Conservation (phyloP, 257 asterid genomes). For the Eustoma russellianum region DNA sequence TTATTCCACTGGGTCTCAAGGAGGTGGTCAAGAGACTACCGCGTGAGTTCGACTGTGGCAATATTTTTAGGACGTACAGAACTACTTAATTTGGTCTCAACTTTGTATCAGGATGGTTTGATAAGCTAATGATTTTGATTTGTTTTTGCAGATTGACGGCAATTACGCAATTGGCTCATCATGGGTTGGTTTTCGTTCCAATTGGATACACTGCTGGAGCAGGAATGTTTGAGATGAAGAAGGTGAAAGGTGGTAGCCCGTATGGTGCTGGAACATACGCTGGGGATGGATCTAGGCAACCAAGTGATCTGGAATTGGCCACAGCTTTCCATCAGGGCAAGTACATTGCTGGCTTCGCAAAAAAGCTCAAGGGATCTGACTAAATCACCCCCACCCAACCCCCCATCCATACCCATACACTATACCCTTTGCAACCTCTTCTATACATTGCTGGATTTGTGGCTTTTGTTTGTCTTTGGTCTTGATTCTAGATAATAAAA, state of each 20-base stretch:
- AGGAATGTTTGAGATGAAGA: conserved; percentile 49
- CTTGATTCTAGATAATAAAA: not conserved
- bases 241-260: conserved; percentile 29
- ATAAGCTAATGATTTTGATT: not conserved
- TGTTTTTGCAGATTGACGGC: conserved; percentile 46
- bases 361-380: conserved; percentile 21
- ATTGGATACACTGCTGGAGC: conserved; percentile 62
- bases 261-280: conserved; percentile 37
- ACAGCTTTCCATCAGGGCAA: conserved; percentile 28
- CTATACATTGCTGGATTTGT: not conserved
- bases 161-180: conserved; percentile 55
- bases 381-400: not conserved
- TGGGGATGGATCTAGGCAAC: conserved; percentile 29
- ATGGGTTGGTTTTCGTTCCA: conserved; percentile 58
- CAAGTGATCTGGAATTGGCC: conserved; percentile 17
- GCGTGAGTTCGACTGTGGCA: too few relatives aligned
- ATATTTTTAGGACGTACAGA: too few relatives aligned
- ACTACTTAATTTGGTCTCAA: not conserved
- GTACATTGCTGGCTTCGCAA: conserved; percentile 22
- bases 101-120: not conserved
- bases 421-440: not conserved
- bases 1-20: conserved; percentile 46
- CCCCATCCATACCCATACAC: too few relatives aligned
- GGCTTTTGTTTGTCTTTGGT: not conserved
- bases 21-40: conserved; percentile 55